Evolutionary conservation across 179 eudicot species (phyloP), one percentile per base, ranked within the genome.

Genomic region (Pouteria campechiana): DNA sequence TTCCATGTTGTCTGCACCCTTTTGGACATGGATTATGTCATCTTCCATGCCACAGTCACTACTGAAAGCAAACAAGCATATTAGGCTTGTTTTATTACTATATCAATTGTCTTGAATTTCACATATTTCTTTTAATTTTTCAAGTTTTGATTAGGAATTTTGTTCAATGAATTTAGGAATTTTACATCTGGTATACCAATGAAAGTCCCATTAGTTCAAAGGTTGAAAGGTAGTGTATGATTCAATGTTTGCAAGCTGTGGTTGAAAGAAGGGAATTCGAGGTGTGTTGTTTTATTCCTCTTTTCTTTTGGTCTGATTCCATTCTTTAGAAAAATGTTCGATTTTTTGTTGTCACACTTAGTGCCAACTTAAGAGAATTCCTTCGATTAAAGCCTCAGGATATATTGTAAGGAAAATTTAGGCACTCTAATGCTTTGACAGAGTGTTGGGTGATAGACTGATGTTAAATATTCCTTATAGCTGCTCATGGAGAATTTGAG

Each of bases 181-280:
- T 89, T 64, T 81, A 75, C 52, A 78, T 81, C 22, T 81, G 72
- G 47, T 95, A 85, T 58, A 32, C 57, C 40, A 89, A 89, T 55
- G 95, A 86, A 25, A 75, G 78, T 20, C 93, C 95, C n/a, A 81
- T 89, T 41, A 74, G 78, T 41, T 85, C 86, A 2, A 93, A 85
- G 36, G 89, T 93, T 0, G 97, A 89, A 58, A 73, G 73, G 62
- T 77, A 85, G n/a, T n/a, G 97, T 1, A 86, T 89, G 50, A 70
- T 81, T 56, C 78, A 75, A 10, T 89, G 95, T 54, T 28, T 89
- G 23, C 72, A 68, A 42, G 93, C 97, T 51, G 70, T 89, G 14
- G 72, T 89, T 35, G 50, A 68, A 46, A 75, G 97, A 60, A 78
- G 97, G 59, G 75, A 79, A 57, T 64, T 83, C 48, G 76, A 81